Base-by-base conservation (phyloP, 208 protist species). In the Trypanosoma congolense region DNA sequence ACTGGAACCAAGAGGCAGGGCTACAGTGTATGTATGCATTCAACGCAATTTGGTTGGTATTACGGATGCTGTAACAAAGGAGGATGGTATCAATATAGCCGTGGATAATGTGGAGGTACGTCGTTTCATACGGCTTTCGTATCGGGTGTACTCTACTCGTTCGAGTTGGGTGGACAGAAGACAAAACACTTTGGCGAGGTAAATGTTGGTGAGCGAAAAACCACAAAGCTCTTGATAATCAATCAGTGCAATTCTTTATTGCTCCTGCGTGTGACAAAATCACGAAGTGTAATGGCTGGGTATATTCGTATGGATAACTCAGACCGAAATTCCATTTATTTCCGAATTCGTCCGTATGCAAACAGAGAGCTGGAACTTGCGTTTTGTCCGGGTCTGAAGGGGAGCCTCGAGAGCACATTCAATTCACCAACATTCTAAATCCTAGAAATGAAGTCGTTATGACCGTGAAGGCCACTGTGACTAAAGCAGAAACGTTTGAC, bases 101-200 rank as follows among this genome's bases (percentile, higher is more conserved):
- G 74, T 93, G 4, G 70, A 73, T 12, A 68, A 68, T 24, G 70
- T 90, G 46, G 87, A 93, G 21, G 62, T 75, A 3, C 83, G 82
- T 30, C 80, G 87, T 6, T 93, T 91, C 66, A 76, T 93, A 38
- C 72, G 87, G 0, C 61, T 93, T 16, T 93, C 87, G 4, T 93
- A 93, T 51, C 60, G 69, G 3, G 61, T 93, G 21, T 91, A 80
- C 57, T 62, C 66, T 35, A 81, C 75, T 0, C 70, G 54, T 93
- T 93, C 56, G 78, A 87, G 30, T 36, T 93, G 1, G 63, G 61
- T 36, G 87, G 87, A 12, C 87, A 93, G 56, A 86, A 80, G 47
- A 90, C 83, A 26, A 93, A 90, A 60, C 86, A 93, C 35, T 93
- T 91, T 60, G 83, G 87, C 18, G 87, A 93, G 53, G 78, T 91